These are phyloP conservation scores for Inonotus obliquus DNA, from an alignment of 1,284 basidiomycete species.

Conservation along the genomic window DNA sequence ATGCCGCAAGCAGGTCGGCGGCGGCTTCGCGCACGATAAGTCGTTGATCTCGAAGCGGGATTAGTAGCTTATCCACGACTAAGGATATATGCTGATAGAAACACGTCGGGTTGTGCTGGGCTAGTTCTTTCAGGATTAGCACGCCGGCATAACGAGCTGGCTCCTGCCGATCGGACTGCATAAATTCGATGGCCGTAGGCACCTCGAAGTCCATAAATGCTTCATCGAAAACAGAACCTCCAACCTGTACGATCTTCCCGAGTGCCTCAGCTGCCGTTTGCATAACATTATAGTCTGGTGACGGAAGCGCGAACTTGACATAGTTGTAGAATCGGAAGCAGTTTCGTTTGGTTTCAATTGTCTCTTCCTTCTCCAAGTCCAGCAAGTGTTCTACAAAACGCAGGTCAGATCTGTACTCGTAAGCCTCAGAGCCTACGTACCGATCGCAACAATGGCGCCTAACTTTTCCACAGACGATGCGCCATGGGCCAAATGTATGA, in stretches of 20 bases:
- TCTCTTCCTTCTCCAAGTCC: conserved; percentile 68
- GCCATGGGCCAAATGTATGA: conserved; percentile 83
- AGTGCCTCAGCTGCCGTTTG: conserved; percentile 82
- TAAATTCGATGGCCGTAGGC: conserved; percentile 72
- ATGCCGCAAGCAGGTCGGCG: conserved; percentile 85
- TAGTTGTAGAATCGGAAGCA: conserved; percentile 90
- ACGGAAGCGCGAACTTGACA: conserved; percentile 81
- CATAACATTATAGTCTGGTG: conserved; percentile 84
- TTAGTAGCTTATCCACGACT: conserved; percentile 88
- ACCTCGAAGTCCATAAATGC: conserved; percentile 86
- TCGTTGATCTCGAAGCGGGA: conserved; percentile 80
- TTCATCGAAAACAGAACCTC: conserved; percentile 80
- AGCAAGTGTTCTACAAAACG: conserved; percentile 57
- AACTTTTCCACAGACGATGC: conserved; percentile 70
- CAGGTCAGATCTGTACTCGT: conserved; percentile 17
- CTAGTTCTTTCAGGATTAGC: conserved; percentile 87
- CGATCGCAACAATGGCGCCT: conserved; percentile 80
- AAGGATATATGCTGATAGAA: conserved; percentile 84
- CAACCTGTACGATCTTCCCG: conserved; percentile 77
- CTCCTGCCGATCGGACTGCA: conserved; percentile 74
- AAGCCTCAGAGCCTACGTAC: conserved; percentile 36
- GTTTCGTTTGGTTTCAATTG: conserved; percentile 69
- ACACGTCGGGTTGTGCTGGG: conserved; percentile 78
- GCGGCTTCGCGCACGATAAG: conserved; percentile 88
- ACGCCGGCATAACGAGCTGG: conserved; percentile 79